Percentiles rank a stretch among this genome's conserved stretches.
Evolutionary conservation across 2,329 filamentous ascomycete genomes (phyloP).

Genomic region (Talaromyces sp.): DNA sequence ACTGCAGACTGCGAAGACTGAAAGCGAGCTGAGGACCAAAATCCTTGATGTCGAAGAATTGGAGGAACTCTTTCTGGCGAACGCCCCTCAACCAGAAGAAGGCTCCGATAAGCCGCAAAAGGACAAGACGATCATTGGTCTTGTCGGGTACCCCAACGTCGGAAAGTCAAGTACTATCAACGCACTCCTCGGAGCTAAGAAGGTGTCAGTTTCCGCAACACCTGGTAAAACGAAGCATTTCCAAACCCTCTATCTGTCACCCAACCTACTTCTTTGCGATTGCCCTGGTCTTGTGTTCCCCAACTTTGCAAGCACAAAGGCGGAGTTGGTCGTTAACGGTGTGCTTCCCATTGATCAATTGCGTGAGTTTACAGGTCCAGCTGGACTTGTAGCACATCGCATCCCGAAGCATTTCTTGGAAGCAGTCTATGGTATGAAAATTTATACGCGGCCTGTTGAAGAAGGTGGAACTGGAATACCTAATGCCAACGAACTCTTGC

Average conservation of each 20-base stretch:
- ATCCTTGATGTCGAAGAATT: constrained; percentile 93
- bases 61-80: constrained; percentile 78
- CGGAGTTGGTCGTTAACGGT: constrained; percentile 91
- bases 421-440: constrained; percentile 89
- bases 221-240: constrained; percentile 99
- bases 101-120: constrained; percentile 45
- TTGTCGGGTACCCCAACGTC: constrained; percentile 97
- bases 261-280: constrained; percentile 88
- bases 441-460: constrained; percentile 73
- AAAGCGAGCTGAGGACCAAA: constrained; percentile 55
- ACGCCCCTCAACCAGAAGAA: constrained; percentile 57
- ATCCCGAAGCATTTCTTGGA: constrained; percentile 88
- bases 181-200: constrained; percentile 95
- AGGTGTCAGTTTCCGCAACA: constrained; percentile 95
- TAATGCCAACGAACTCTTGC: constrained; percentile 78
- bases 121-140: constrained; percentile 78
- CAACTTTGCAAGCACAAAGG: constrained; percentile 95
- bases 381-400: constrained; percentile 74
- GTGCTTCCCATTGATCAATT: constrained; percentile 95
- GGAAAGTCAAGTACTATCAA: constrained; percentile 99
- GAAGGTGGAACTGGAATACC: constrained; percentile 89
- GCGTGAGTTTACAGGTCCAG: constrained; percentile 85
- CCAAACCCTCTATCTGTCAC: constrained; percentile 92
- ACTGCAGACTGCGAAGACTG: constrained; percentile 24
- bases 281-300: constrained; percentile 98